Base-by-base conservation (phyloP, 2,329 filamentous ascomycete genomes). In the Domatiomyces catenatus region DNA sequence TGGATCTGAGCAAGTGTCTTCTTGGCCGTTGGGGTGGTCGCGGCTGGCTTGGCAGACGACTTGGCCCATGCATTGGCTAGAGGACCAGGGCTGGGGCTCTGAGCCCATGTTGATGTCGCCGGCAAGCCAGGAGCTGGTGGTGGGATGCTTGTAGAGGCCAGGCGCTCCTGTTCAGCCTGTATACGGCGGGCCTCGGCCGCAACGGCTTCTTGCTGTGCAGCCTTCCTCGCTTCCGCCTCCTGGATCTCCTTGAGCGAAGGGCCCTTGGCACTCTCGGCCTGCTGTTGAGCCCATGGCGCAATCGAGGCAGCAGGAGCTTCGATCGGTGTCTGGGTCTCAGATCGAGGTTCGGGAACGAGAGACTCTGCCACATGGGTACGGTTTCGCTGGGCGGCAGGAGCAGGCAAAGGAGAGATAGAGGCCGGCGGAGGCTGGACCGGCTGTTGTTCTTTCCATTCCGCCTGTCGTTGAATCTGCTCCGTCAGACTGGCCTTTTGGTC, bases 1-100 rank as follows among this genome's bases (percentile, higher is more conserved):
- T 96, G 92, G 52, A 98, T 96, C 59, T 96, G 90, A 20, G 88
- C 86, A 44, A 96, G 74, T 0, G 88, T 94, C 76, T 95, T 95
- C 73, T 93, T 92, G 8, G 69, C 71, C 26, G 67, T 64, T 42
- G 67, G 64, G 43, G 58, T 48, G n/a, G 52, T 59, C 46, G 54
- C 57, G 47, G 63, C 65, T 39, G 64, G 59, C 59, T 73, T 75
- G 48, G 59, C 60, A 44, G 67, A 63, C 20, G 63, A 59, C 60
- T 77, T 82, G 42, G 67, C 67, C 74, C 74, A 76, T 2, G 68
- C 69, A 1, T 52, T 43, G n/a, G 62, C 51, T 28, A 58, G 60
- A 18, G 71, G 64, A 8, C 72, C 78, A 2, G 86, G 86, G 10
- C 85, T 87, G 18, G 79, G 71, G 51, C 68, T 74, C 53, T 82